Conservation (phyloP, 2,329 filamentous ascomycete species). For the Pezicula carpinea region DNA sequence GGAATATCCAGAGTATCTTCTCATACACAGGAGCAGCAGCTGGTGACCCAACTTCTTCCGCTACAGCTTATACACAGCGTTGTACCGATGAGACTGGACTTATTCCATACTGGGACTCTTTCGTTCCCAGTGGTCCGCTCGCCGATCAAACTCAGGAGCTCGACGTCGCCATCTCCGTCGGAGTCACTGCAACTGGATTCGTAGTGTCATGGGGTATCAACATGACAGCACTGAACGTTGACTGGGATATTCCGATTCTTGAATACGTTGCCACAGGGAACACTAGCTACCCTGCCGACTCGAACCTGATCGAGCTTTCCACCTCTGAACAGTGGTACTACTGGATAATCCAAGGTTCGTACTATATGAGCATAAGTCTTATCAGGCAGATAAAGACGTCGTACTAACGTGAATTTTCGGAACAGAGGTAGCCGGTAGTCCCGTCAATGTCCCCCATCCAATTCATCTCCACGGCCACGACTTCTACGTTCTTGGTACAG, state of each 20-base stretch:
- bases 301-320: conserved; percentile 10
- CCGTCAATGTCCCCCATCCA: conserved; percentile 30
- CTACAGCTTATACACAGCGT: background rate
- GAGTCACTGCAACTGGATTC: background rate
- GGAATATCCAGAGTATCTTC: conserved; percentile 13
- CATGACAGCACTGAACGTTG: conserved; percentile 27
- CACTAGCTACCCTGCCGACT: conserved; percentile 7
- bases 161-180: background rate
- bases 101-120: conserved; percentile 4
- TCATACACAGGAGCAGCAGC: conserved; percentile 8
- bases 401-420: too few relatives aligned
- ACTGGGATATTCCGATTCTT: conserved; percentile 38
- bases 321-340: conserved; percentile 33
- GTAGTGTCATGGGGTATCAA: conserved; percentile 8
- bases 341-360: conserved; percentile 6
- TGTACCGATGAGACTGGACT: conserved; percentile 10
- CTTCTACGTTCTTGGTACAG: conserved; percentile 40
- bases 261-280: conserved; percentile 27
- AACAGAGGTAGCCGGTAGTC: conserved; percentile 34
- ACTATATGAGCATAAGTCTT: too few relatives aligned
- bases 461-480: conserved; percentile 45
- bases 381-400: too few relatives aligned
- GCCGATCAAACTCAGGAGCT: background rate
- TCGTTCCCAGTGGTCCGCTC: background rate
- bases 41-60: conserved; percentile 3